Base-by-base conservation (phyloP, 2,329 filamentous ascomycete species). In the Trichoderma semiorbis region DNA sequence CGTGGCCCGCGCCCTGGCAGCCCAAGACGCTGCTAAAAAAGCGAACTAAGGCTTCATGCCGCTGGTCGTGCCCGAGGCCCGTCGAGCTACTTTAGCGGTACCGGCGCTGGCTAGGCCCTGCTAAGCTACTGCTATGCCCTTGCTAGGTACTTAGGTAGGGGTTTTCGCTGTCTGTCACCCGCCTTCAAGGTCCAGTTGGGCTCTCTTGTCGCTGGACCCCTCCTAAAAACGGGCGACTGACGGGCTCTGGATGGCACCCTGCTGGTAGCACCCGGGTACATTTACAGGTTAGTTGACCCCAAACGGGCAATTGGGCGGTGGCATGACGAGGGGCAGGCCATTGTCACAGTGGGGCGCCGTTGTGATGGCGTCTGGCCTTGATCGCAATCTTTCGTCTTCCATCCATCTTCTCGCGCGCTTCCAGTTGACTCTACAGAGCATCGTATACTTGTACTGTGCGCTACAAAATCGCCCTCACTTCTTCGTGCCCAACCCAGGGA, bases 291-390 rank as follows among this genome's bases (percentile, higher is more conserved):
- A 21, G 57, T 14, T 36, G 39, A 34, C 66, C 43, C 66, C 7
- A 63, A 70, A 70, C 57, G 43, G 67, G 67, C 67, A 62, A 62
- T 39, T n/a, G 30, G 57, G 57, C 43, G 69, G 62, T 71, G 53
- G 69, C 61, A 71, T 71, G 60, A 58, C 53, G 69, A 58, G 50
- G 50, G 34, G 10, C 32, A 24, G 28, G 28, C 34, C 21, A 55
- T 39, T 63, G 58, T 70, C 67, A 70, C 58, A 70, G 58, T 34
- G 58, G 67, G 67, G 67, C 67, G 57, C 28, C n/a, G 28, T 21
- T 60, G n/a, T 24, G 28, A 53, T 24, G 47, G 47, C 43, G 18
- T 50, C 43, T 47, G 43, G 39, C 43, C 43, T 50, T 16, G 34
- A 36, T 16, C 18, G 43, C n/a, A 10, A n/a, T 47, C 18, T 47